Conservation (phyloP, 345 rosid genomes). For the Moricandia arvensis region DNA sequence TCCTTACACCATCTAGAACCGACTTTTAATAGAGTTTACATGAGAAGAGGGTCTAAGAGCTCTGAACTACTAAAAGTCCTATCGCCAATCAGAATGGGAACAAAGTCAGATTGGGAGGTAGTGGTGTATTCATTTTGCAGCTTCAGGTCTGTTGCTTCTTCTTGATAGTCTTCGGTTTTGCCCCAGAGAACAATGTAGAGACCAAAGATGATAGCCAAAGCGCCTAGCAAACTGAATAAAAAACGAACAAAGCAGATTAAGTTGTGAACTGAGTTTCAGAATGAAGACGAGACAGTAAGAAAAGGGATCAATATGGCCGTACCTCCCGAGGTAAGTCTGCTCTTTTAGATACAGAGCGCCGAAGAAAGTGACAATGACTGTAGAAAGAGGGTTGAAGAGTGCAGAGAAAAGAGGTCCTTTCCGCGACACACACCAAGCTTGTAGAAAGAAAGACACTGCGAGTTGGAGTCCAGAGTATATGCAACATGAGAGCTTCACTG, state of each 20-base stretch:
- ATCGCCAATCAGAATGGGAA: slow-evolving; percentile 33
- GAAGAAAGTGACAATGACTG: slow-evolving; percentile 47
- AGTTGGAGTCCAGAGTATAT: slow-evolving; percentile 42
- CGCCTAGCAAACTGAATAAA: slow-evolving; percentile 49
- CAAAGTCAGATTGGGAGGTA: slow-evolving; percentile 17
- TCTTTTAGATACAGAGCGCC: slow-evolving; percentile 57
- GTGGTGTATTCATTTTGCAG: slow-evolving; percentile 17
- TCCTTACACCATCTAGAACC: background rate
- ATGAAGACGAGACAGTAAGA: background rate
- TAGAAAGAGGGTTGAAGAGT: slow-evolving; percentile 63
- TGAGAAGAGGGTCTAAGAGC: slow-evolving; percentile 33
- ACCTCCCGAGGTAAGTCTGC: slow-evolving; percentile 56
- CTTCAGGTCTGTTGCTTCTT: slow-evolving; percentile 31
- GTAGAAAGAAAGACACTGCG: slow-evolving; percentile 52
- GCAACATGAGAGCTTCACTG: slow-evolving; percentile 43
- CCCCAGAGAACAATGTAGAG: slow-evolving; percentile 65
- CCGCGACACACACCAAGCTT: slow-evolving; percentile 65
- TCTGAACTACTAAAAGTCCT: slow-evolving; percentile 28
- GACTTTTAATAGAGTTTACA: slow-evolving; percentile 4
- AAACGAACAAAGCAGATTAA: background rate
- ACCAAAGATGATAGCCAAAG: slow-evolving; percentile 44
- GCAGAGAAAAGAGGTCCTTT: slow-evolving; percentile 67
- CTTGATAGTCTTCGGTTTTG: slow-evolving; percentile 51
- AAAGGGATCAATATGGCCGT: background rate
- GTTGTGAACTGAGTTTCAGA: background rate